These are phyloP conservation scores for Orbilia javanica DNA, from an alignment of 2,329 filamentous ascomycete genomes.

Conservation along the genomic window DNA sequence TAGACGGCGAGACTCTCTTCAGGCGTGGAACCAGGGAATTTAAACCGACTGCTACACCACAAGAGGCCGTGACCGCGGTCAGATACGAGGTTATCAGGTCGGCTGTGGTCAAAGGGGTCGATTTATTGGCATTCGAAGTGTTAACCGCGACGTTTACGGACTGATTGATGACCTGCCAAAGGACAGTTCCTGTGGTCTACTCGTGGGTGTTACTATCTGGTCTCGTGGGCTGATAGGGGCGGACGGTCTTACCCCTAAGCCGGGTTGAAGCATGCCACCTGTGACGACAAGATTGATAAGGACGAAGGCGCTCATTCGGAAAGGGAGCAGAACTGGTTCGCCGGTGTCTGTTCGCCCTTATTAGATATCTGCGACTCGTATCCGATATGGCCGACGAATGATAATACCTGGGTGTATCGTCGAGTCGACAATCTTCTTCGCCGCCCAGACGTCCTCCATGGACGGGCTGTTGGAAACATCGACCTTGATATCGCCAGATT, in stretches of 20 bases:
- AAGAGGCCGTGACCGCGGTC: conserved; percentile 91
- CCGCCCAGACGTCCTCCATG: conserved; percentile 79
- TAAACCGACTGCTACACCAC: conserved; percentile 90
- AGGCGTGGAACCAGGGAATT: conserved; percentile 90
- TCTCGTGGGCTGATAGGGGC: neutral
- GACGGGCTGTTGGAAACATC: conserved; percentile 78
- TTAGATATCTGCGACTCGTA: neutral
- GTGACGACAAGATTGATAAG: conserved; percentile 94
- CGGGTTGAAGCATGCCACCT: conserved; percentile 94
- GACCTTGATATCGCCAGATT: conserved; percentile 79
- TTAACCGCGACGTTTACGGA: conserved; percentile 99
- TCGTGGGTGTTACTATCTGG: conserved; percentile 26
- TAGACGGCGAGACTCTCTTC: conserved; percentile 79
- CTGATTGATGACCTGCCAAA: conserved; percentile 97
- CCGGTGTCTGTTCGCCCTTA: conserved; percentile 78
- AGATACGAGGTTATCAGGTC: conserved; percentile 90
- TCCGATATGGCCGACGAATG: conserved; percentile 59
- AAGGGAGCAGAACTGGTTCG: conserved; percentile 89
- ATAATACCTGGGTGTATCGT: conserved; percentile 89
- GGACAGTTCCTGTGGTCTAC: conserved; percentile 75
- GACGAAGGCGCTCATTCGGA: conserved; percentile 97
- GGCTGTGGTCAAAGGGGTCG: conserved; percentile 82
- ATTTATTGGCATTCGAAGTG: conserved; percentile 97
- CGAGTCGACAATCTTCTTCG: conserved; percentile 97
- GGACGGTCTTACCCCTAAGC: conserved; percentile 72